These are phyloP conservation scores for Pichia sp. DNA, from an alignment of 1,139 yeast species.

Conservation along the genomic window DNA sequence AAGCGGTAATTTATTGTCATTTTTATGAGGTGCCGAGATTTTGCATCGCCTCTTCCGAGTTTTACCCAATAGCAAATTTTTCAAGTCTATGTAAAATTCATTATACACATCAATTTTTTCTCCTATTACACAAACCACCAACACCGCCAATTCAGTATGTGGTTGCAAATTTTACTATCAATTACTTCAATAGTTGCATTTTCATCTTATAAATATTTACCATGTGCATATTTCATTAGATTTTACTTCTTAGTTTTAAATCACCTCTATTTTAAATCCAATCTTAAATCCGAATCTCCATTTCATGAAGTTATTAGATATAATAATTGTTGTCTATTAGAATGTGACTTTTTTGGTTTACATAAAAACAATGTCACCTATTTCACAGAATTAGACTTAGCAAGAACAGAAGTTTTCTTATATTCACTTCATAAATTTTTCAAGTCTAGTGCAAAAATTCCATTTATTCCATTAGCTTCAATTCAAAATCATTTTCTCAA, in stretches of 20 bases:
- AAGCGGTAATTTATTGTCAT: no score
- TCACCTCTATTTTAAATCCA: constrained; percentile 5
- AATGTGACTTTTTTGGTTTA: constrained; percentile 68
- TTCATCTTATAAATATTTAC: constrained; percentile 50
- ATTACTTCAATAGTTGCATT: constrained; percentile 2
- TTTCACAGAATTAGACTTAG: constrained; percentile 75
- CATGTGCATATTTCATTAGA: constrained; percentile 58
- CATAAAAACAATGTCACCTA: constrained; percentile 88
- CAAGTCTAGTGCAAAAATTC: constrained; percentile 28
- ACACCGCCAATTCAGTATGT: background rate
- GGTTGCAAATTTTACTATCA: background rate
- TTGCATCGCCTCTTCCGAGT: no score
- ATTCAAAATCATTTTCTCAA: constrained; percentile 61
- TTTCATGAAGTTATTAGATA: constrained; percentile 27
- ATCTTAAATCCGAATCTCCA: constrained; percentile 3
- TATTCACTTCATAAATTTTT: constrained; percentile 18
- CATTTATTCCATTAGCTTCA: constrained; percentile 74
- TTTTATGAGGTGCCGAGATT: no score
- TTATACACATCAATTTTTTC: no score
- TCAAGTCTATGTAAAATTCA: no score
- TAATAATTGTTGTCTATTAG: constrained; percentile 68
- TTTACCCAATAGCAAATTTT: no score
- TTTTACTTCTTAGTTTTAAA: constrained; percentile 47
- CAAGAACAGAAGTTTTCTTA: constrained; percentile 60
- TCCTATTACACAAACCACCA: no score